phyloP scores from a whole-genome alignment of 164 flowering plant genomes.

The Piper longum region DNA sequence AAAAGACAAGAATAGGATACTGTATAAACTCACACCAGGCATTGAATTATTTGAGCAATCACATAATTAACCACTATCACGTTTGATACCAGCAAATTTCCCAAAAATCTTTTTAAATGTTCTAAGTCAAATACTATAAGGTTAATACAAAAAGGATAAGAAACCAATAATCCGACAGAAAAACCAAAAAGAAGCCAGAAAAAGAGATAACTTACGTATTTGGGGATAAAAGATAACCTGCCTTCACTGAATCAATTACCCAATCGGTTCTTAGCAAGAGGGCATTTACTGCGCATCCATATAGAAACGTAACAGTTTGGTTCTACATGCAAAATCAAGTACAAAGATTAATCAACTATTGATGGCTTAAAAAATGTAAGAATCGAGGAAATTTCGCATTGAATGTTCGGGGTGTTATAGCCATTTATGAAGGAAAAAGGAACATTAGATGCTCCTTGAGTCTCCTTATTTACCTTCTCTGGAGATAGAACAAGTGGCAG shows the following conservation, averaged over 20 bases:
- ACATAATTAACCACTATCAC: too few species aligned
- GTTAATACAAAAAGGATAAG: not conserved
- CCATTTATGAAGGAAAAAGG: not conserved
- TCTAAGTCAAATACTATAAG: not conserved
- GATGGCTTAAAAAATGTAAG: not conserved
- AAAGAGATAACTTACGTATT: slow-evolving; percentile 35
- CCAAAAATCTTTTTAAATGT: too few species aligned
- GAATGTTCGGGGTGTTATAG: not conserved
- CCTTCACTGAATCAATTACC: slow-evolving; percentile 55
- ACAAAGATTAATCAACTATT: not conserved
- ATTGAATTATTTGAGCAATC: too few species aligned
- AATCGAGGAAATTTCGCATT: not conserved
- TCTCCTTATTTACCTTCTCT: slow-evolving; percentile 29
- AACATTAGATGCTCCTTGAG: not conserved
- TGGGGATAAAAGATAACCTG: slow-evolving; percentile 43
- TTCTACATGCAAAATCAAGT: slow-evolving; percentile 26
- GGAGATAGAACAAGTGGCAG: slow-evolving; percentile 52
- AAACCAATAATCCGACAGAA: not conserved
- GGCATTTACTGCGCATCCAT: slow-evolving; percentile 73
- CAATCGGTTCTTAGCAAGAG: slow-evolving; percentile 42
- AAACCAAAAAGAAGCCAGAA: not conserved
- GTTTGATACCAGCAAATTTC: too few species aligned
- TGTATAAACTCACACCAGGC: too few species aligned
- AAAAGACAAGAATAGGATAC: too few species aligned
- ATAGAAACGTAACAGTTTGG: slow-evolving; percentile 61